phyloP scores from a whole-genome alignment of 1,284 basidiomycete genomes.

The Cryptococcus wingfieldii region DNA sequence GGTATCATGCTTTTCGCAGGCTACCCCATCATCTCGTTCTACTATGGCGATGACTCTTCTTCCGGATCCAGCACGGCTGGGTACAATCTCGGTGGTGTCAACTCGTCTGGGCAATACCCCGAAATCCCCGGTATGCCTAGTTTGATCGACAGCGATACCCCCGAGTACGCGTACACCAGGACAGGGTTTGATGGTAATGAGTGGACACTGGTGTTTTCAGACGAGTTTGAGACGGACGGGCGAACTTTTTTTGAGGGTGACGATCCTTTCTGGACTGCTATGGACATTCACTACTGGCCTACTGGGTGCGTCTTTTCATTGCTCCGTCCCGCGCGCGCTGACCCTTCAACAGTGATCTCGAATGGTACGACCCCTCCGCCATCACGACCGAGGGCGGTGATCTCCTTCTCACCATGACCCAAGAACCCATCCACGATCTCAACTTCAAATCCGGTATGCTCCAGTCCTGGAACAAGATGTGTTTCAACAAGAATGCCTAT shows the following conservation, averaged over 20 bases:
- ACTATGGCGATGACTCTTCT: conserved; percentile 43
- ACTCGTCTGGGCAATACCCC: conserved; percentile 63
- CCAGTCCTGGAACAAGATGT: conserved; percentile 53
- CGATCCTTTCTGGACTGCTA: conserved; percentile 53
- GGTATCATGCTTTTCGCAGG: conserved; percentile 66
- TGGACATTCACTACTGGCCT: conserved; percentile 52
- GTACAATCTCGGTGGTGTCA: conserved; percentile 70
- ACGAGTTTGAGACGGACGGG: conserved; percentile 76
- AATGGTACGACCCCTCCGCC: conserved; percentile 67
- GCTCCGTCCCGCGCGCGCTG: background rate
- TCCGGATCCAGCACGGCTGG: conserved; percentile 44
- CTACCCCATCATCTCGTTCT: conserved; percentile 68
- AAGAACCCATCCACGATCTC: conserved; percentile 66
- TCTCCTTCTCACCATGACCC: conserved; percentile 70
- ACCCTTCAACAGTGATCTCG: conserved; percentile 36
- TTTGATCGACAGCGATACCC: conserved; percentile 67
- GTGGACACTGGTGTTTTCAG: conserved; percentile 73
- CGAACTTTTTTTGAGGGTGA: conserved; percentile 53
- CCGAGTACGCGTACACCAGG: conserved; percentile 55
- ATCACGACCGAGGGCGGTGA: conserved; percentile 73
- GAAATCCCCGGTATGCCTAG: conserved; percentile 57
- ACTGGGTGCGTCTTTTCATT: background rate
- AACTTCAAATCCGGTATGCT: conserved; percentile 62
- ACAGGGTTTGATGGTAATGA: conserved; percentile 62
- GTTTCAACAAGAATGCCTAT: conserved; percentile 46